phyloP scores from a whole-genome alignment of 306 rosid genomes.

The Pyrus betulifolia region DNA sequence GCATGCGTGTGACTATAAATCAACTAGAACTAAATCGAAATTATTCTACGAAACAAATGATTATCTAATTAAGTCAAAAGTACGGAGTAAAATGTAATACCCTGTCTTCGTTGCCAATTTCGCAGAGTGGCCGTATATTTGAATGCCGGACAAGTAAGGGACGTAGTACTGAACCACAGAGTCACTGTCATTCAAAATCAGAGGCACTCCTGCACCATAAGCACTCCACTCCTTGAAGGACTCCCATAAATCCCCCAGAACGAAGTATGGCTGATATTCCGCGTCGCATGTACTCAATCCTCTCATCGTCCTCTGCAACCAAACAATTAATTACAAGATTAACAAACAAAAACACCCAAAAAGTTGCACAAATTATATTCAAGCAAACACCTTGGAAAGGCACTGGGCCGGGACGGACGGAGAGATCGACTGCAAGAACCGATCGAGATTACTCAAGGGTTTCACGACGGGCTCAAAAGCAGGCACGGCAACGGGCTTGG shows the following conservation, averaged over 20 bases:
- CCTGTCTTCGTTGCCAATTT: conserved; percentile 48
- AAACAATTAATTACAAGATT: background rate
- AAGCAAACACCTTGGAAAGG: conserved; percentile 48
- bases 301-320: conserved; percentile 52
- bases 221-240: conserved; percentile 93
- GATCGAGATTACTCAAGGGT: conserved; percentile 58
- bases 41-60: background rate
- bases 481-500: conserved; percentile 21
- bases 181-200: conserved; percentile 61
- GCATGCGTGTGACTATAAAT: background rate
- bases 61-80: background rate
- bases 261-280: conserved; percentile 67
- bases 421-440: conserved; percentile 58
- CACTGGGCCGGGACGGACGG: conserved; percentile 61
- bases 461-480: conserved; percentile 16
- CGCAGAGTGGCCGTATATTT: conserved; percentile 46
- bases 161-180: conserved; percentile 78
- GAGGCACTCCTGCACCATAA: conserved; percentile 92
- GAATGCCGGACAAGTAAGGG: conserved; percentile 81
- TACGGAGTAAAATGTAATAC: conserved; percentile 25
- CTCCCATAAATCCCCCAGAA: conserved; percentile 82
- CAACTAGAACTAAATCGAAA: background rate
- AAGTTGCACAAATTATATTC: background rate
- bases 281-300: conserved; percentile 34
- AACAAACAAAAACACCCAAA: background rate